A percentile compares a stretch with the other conserved stretches of the same genome.
phyloP scores from a whole-genome alignment of 305 asterid genomes.

The Caryopteris hybrid region DNA sequence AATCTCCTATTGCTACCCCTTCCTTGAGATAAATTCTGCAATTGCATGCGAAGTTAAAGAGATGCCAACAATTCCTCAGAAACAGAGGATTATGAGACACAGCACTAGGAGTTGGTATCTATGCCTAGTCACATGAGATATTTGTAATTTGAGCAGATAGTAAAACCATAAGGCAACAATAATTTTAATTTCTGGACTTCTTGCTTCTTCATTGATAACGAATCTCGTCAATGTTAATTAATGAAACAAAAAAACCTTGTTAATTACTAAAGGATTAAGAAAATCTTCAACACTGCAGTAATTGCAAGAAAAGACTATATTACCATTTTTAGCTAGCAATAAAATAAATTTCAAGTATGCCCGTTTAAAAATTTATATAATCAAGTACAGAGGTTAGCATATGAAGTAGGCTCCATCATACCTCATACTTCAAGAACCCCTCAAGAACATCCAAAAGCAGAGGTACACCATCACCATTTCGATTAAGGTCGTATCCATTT shows the following conservation, averaged over 20 bases:
- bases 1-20: slow-evolving; percentile 58
- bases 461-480: slow-evolving; percentile 89
- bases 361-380: background rate
- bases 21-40: slow-evolving; percentile 75
- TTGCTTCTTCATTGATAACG: no score
- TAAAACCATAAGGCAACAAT: no score
- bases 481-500: slow-evolving; percentile 82
- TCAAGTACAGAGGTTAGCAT: background rate
- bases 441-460: slow-evolving; percentile 95
- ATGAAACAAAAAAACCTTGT: no score
- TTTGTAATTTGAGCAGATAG: no score
- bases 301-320: background rate
- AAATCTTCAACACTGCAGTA: no score
- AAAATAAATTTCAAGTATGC: background rate
- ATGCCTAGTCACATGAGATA: background rate
- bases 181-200: no score
- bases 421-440: slow-evolving; percentile 98
- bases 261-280: no score
- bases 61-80: background rate
- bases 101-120: background rate
- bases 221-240: no score
- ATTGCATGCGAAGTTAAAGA: background rate
- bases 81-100: background rate
- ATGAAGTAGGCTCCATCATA: slow-evolving; percentile 18
- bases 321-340: background rate